Percentiles rank a stretch among this genome's conserved stretches.
These are phyloP conservation scores for Rosa rugosa DNA, from an alignment of 306 rosid species.

Conservation along the genomic window DNA sequence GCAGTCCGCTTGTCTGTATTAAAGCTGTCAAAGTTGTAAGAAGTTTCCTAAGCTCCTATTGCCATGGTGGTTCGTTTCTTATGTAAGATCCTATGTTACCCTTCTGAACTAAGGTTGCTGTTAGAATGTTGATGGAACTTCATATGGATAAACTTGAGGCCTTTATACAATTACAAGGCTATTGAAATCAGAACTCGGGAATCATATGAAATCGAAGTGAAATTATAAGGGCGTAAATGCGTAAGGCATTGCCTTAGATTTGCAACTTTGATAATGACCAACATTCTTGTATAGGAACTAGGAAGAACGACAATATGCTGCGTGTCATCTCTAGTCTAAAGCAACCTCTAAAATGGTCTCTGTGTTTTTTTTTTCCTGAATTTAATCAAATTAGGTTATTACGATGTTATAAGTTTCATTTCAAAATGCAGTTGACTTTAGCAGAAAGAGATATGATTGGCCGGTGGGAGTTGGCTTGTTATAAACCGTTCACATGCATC, in stretches of 20 bases:
- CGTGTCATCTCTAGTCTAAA: too few relatives aligned
- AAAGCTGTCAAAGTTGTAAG: slow-evolving; percentile 3
- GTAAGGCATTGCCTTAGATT: not conserved
- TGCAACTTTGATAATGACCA: not conserved
- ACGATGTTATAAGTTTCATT: not conserved
- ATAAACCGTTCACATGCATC: slow-evolving; percentile 16
- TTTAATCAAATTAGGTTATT: not conserved
- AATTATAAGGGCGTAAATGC: not conserved
- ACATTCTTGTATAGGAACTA: not conserved
- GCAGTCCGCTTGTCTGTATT: not conserved
- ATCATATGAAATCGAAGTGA: not conserved
- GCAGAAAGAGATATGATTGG: not conserved
- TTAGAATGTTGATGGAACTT: slow-evolving; percentile 2
- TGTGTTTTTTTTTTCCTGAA: not conserved
- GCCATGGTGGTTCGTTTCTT: not conserved
- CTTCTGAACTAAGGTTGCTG: not conserved
- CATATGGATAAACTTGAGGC: not conserved
- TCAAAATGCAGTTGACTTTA: not conserved
- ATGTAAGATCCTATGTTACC: not conserved
- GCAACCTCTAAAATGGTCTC: not conserved
- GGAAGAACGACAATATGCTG: not conserved
- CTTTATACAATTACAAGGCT: not conserved
- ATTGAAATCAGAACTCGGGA: not conserved
- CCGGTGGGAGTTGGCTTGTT: not conserved
- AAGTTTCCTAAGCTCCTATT: not conserved